Base-by-base conservation (phyloP, 2,329 filamentous ascomycete genomes). In the Alternaria arborescens region DNA sequence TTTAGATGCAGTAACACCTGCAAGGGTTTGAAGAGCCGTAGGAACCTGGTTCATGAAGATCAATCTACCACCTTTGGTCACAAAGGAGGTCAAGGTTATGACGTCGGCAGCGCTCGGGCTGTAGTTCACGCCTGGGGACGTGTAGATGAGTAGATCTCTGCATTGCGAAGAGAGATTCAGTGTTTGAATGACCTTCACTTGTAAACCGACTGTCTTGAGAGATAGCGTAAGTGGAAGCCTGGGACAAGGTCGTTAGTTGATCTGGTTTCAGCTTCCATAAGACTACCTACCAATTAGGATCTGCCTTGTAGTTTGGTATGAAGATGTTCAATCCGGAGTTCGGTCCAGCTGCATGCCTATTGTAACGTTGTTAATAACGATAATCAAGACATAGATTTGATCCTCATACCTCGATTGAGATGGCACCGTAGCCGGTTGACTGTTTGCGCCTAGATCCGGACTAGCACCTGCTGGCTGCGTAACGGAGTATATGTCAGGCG, bases 21-120 rank as follows among this genome's bases (percentile, higher is more conserved):
- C 58, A 24, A 60, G 58, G 14, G 41, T 7, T 47, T 57, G 58
- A 30, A 60, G 58, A 20, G 46, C 32, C 8, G 46, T 34, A 4
- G 58, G 58, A n/a, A 60, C 58, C 32, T 40, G 16, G 41, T 34
- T 60, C 58, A 60, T 60, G 32, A 60, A 60, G n/a, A 60, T 52
- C n/a, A 60, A 30, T 5, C 20, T 47, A 38, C 58, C 58, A n/a
- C 58, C 58, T 26, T 38, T 57, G 32, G 47, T 4, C 32, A 60
- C 58, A 26, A 60, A 60, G 1, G 58, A 60, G 5, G 32, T 57
- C 34, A 60, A 47, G 6, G 53, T 16, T 11, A 32, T 6, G 10
- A 60, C 47, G 52, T 60, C 52, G 11, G 53, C 41, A 20, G 53
- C 28, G 26, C 32, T 60, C 28, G 58, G 58, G 46, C 24, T 57